phyloP scores from a whole-genome alignment of 176 grass and related monocot genomes.

The Leersia perrieri region DNA sequence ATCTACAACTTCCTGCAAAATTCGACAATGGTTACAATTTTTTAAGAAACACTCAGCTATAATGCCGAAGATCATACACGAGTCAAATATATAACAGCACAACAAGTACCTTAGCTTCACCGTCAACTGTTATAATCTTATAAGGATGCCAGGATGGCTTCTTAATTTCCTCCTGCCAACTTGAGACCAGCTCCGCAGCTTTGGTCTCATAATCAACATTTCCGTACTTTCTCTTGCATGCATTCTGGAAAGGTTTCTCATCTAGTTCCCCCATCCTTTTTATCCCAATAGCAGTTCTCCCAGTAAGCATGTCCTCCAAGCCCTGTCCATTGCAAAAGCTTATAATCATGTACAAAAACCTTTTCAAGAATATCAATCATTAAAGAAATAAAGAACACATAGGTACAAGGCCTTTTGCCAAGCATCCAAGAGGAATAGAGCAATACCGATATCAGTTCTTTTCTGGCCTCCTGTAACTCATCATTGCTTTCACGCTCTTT shows the following conservation, averaged over 20 bases:
- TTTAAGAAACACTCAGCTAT: neutral
- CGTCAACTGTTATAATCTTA: constrained; percentile 53
- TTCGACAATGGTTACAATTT: neutral
- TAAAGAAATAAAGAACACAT: neutral
- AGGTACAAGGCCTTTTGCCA: constrained; percentile 18
- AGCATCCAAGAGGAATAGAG: constrained; percentile 5
- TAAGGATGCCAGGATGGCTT: constrained; percentile 93
- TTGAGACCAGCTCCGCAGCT: constrained; percentile 48
- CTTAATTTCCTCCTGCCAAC: constrained; percentile 92
- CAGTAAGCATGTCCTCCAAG: constrained; percentile 65
- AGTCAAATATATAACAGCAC: neutral
- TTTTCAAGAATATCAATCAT: constrained; percentile 18
- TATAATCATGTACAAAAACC: constrained; percentile 7
- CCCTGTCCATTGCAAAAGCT: constrained; percentile 49
- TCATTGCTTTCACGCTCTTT: constrained; percentile 88
- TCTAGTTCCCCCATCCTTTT: constrained; percentile 94
- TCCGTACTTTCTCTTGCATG: constrained; percentile 54
- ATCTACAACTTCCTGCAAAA: constrained; percentile 65
- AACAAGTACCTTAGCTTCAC: constrained; percentile 52
- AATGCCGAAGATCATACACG: neutral
- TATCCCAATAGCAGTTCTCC: constrained; percentile 61
- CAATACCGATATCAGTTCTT: constrained; percentile 74
- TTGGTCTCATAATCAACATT: constrained; percentile 43
- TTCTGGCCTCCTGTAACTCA: constrained; percentile 71
- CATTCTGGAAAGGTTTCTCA: constrained; percentile 67